Evolutionary conservation across 2,329 filamentous ascomycete genomes (phyloP).

Genomic region (Chaetomiaceae sp.): DNA sequence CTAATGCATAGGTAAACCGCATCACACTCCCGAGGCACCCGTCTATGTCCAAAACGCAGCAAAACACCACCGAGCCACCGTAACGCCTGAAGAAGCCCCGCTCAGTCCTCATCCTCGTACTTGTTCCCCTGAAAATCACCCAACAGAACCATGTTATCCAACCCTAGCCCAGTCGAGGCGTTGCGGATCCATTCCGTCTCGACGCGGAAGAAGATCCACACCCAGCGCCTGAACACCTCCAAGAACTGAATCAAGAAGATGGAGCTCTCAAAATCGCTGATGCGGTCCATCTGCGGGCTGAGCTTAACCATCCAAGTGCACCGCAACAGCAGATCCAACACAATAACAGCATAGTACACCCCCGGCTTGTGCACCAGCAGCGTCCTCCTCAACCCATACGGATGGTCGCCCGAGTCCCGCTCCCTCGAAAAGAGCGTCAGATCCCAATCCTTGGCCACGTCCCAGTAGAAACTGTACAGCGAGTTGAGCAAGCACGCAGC

Average conservation of each 20-base stretch:
- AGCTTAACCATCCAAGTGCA: slow-evolving; percentile 92
- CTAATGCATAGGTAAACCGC: not conserved
- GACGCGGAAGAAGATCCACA: slow-evolving; percentile 95
- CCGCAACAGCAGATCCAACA: slow-evolving; percentile 72
- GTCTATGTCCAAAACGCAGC: not conserved
- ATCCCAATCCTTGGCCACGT: slow-evolving; percentile 95
- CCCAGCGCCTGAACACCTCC: slow-evolving; percentile 84
- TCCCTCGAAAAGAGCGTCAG: slow-evolving; percentile 70
- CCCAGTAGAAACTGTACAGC: slow-evolving; percentile 97
- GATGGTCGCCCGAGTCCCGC: slow-evolving; percentile 59
- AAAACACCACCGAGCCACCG: not conserved
- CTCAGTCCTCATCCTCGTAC: slow-evolving; percentile 52
- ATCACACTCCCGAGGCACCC: not conserved
- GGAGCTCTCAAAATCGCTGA: slow-evolving; percentile 81
- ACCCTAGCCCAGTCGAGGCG: slow-evolving; percentile 46
- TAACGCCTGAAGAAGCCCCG: not conserved
- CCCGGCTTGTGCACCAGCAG: slow-evolving; percentile 67
- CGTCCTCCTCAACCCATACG: slow-evolving; percentile 72
- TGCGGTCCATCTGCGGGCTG: slow-evolving; percentile 73
- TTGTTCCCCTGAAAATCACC: slow-evolving; percentile 65
- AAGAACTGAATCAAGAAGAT: slow-evolving; percentile 84
- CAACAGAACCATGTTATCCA: slow-evolving; percentile 66
- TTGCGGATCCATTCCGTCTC: slow-evolving; percentile 82
- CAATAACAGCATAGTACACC: slow-evolving; percentile 79
- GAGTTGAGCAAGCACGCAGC: slow-evolving; percentile 75